Percentiles rank a stretch among this genome's conserved stretches.
These are phyloP conservation scores for Maudiozyma pseudohumilis DNA, from an alignment of 805 yeast genomes.

Conservation along the genomic window DNA sequence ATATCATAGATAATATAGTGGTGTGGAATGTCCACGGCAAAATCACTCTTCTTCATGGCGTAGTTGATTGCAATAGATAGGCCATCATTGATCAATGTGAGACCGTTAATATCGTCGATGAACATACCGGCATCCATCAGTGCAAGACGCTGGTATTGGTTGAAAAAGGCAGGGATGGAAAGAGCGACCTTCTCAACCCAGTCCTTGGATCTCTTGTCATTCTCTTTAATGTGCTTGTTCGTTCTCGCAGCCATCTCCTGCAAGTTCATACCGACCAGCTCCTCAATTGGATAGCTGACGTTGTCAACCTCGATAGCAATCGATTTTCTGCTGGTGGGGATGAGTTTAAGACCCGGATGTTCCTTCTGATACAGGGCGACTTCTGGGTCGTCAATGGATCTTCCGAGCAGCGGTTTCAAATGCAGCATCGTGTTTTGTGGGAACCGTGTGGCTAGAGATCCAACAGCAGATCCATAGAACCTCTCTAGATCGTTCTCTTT, in stretches of 20 bases:
- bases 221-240: conserved; percentile 44
- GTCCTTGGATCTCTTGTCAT: conserved; percentile 39
- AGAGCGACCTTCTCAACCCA: conserved; percentile 57
- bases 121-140: conserved; percentile 57
- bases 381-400: conserved; percentile 35
- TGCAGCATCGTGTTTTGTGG: conserved; percentile 62
- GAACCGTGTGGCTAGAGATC: conserved; percentile 56
- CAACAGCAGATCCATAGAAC: conserved; percentile 67
- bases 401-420: conserved; percentile 66
- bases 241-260: conserved; percentile 60
- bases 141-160: conserved; percentile 57
- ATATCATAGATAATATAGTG: conserved; percentile 72
- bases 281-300: conserved; percentile 55
- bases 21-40: conserved; percentile 31
- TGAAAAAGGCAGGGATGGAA: conserved; percentile 66
- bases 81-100: conserved; percentile 76
- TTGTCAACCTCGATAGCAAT: conserved; percentile 46
- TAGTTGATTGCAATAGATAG: conserved; percentile 82
- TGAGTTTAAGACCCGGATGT: conserved; percentile 53
- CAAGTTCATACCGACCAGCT: conserved; percentile 73
- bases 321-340: conserved; percentile 39
- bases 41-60: conserved; percentile 33
- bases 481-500: conserved; percentile 48
- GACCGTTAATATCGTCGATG: conserved; percentile 48
- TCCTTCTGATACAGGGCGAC: conserved; percentile 38